Conservation (phyloP, 768 basidiomycete genomes). For the Tulasnella calospora region DNA sequence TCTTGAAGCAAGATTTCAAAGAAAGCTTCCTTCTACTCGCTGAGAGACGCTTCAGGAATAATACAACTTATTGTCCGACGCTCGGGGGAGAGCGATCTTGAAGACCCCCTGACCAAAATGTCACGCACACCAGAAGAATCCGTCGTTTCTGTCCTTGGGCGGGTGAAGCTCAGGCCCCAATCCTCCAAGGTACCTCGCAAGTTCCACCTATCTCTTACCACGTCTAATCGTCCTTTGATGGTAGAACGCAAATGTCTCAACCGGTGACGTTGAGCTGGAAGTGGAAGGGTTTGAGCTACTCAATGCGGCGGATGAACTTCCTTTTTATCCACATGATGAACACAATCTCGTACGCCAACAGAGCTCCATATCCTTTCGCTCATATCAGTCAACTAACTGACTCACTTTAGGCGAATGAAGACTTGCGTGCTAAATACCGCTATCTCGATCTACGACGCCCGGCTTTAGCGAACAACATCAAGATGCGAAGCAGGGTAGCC, state of each 20-base stretch:
- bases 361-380: constrained; percentile 32
- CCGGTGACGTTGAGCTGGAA: constrained; percentile 76
- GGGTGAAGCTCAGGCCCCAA: constrained; percentile 58
- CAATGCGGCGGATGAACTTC: constrained; percentile 71
- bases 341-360: constrained; percentile 57
- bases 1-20: constrained; percentile 60
- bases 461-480: constrained; percentile 69
- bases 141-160: constrained; percentile 67
- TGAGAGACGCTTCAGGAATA: constrained; percentile 71
- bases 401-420: constrained; percentile 66
- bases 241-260: constrained; percentile 43
- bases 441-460: constrained; percentile 83
- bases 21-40: constrained; percentile 75
- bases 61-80: constrained; percentile 72
- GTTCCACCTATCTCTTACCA: neutral
- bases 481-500: constrained; percentile 75
- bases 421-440: constrained; percentile 76
- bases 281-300: constrained; percentile 66
- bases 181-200: neutral
- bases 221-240: neutral
- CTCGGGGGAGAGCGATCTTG: constrained; percentile 31
- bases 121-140: constrained; percentile 70
- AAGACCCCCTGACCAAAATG: constrained; percentile 43
- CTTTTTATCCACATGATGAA: constrained; percentile 79
- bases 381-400: constrained; percentile 1